phyloP scores from a whole-genome alignment of 148 eudicot species.

The Simmondsia chinensis region DNA sequence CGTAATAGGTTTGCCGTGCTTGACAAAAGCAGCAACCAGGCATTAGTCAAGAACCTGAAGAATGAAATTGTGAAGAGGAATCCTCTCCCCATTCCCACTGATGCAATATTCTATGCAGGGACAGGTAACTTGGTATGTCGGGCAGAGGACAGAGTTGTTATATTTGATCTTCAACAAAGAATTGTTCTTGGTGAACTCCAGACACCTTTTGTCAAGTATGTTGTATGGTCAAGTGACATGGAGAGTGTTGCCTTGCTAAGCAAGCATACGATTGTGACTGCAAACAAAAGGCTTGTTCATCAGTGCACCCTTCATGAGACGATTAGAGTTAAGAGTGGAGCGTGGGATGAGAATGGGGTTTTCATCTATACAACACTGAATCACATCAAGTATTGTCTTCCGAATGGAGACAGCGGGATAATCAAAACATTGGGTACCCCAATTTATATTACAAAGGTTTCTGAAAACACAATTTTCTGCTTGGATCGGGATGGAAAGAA shows the following conservation, averaged over 20 bases:
- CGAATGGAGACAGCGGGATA: slow-evolving; percentile 92
- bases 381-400: slow-evolving; percentile 89
- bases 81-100: slow-evolving; percentile 60
- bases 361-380: slow-evolving; percentile 84
- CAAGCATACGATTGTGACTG: slow-evolving; percentile 82
- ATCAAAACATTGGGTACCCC: slow-evolving; percentile 87
- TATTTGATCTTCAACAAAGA: slow-evolving; percentile 93
- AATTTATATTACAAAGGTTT: slow-evolving; percentile 69
- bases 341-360: slow-evolving; percentile 93
- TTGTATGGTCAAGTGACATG: slow-evolving; percentile 95
- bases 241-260: slow-evolving; percentile 85
- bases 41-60: slow-evolving; percentile 70
- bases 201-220: slow-evolving; percentile 71
- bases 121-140: slow-evolving; percentile 86
- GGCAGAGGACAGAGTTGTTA: slow-evolving; percentile 82
- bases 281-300: slow-evolving; percentile 82
- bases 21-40: slow-evolving; percentile 82
- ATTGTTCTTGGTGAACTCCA: slow-evolving; percentile 77
- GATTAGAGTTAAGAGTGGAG: slow-evolving; percentile 95
- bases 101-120: slow-evolving; percentile 89
- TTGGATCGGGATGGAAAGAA: slow-evolving; percentile 92
- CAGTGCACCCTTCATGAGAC: slow-evolving; percentile 97
- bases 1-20: slow-evolving; percentile 92
- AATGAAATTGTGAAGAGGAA: slow-evolving; percentile 80
- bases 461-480: slow-evolving; percentile 68